Conservation (phyloP, 306 rosid genomes). For the Corylus heterophylla region DNA sequence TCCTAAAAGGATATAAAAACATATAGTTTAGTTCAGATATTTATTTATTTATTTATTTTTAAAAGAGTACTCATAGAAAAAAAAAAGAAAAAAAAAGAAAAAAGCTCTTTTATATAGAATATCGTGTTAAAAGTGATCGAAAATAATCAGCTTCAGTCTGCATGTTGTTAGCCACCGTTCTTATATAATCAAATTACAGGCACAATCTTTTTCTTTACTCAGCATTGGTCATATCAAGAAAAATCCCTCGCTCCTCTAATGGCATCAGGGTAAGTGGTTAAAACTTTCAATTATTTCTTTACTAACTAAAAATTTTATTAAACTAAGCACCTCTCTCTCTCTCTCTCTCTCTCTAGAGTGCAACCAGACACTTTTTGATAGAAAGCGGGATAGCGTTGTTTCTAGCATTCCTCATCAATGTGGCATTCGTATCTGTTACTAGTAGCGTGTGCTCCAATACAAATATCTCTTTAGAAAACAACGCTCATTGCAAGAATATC, state of each 20-base stretch:
- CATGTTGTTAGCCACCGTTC: too few species aligned
- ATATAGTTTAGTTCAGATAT: too few species aligned
- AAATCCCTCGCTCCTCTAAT: conserved; percentile 10
- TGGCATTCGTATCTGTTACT: conserved; percentile 8
- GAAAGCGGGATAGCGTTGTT: conserved; percentile 14
- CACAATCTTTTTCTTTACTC: conserved; percentile 28
- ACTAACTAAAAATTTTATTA: not conserved
- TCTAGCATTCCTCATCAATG: conserved; percentile 15
- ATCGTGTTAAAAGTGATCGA: too few species aligned
- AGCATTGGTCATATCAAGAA: conserved; percentile 21
- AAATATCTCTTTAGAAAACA: not conserved
- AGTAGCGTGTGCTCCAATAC: conserved; percentile 14
- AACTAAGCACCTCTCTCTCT: not conserved
- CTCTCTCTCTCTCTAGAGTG: conserved; percentile 2
- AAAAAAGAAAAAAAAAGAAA: too few species aligned
- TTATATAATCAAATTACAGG: conserved; percentile 3
- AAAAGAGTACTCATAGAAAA: too few species aligned
- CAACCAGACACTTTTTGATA: conserved; percentile 12
- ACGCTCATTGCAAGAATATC: conserved; percentile 8
- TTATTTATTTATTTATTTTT: too few species aligned
- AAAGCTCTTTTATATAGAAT: too few species aligned
- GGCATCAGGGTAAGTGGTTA: not conserved
- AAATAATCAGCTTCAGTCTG: too few species aligned
- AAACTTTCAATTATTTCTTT: not conserved
- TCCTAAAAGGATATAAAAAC: too few species aligned